A percentile compares a stretch with the other conserved stretches of the same genome.
These are phyloP conservation scores for Fragilaria radians DNA, from an alignment of 108 stramenopile genomes.

Conservation along the genomic window DNA sequence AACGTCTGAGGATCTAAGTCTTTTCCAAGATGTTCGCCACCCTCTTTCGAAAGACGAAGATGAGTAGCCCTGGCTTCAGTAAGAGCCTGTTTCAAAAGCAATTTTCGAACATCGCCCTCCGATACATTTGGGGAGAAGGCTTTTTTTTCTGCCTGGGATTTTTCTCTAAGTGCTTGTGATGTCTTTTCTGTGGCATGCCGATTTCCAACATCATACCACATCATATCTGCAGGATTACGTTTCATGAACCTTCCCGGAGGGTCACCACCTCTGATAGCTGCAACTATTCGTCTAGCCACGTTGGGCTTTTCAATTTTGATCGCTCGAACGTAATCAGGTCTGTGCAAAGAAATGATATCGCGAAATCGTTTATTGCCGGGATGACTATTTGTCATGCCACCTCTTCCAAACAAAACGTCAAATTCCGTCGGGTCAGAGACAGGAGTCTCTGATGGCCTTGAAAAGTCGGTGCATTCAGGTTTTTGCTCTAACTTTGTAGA, in stretches of 20 bases:
- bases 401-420: conserved; percentile 56
- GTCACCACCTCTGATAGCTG: conserved; percentile 21
- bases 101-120: conserved; percentile 5
- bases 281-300: conserved; percentile 66
- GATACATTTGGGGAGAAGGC: conserved; percentile 16
- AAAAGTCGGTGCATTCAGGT: background rate
- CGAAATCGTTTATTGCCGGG: conserved; percentile 73
- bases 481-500: conserved; percentile 8
- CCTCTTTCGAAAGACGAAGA: background rate
- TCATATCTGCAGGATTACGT: conserved; percentile 38
- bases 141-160: conserved; percentile 57
- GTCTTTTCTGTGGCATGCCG: conserved; percentile 61
- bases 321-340: conserved; percentile 63
- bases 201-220: conserved; percentile 72
- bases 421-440: conserved; percentile 17
- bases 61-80: background rate
- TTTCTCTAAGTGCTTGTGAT: conserved; percentile 65
- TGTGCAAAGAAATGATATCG: conserved; percentile 63
- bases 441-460: conserved; percentile 22
- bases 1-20: background rate
- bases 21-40: background rate
- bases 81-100: background rate
- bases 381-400: conserved; percentile 76
- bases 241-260: conserved; percentile 53
- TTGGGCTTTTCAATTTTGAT: conserved; percentile 72